phyloP scores from a whole-genome alignment of 2,329 filamentous ascomycete species.

The Xylariaceae sp. region DNA sequence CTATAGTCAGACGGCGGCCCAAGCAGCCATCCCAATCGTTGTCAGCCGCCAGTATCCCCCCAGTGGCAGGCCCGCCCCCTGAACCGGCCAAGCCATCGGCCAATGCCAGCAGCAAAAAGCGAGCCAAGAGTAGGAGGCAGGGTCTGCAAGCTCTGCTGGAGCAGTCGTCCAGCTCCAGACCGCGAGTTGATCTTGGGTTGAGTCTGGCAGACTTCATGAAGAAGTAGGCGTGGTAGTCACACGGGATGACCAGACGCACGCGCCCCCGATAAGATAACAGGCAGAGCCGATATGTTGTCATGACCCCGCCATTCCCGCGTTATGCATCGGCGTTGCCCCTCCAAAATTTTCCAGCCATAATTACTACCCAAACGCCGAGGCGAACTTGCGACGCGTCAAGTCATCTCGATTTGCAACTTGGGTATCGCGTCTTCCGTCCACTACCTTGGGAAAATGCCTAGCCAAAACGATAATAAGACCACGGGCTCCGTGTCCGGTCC shows the following conservation, averaged over 20 bases:
- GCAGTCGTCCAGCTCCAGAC: slow-evolving; percentile 32
- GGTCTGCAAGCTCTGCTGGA: slow-evolving; percentile 59
- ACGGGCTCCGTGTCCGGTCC: slow-evolving; percentile 24
- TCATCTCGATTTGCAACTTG: too few relatives aligned
- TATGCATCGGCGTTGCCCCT: slow-evolving; percentile 27
- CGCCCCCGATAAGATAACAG: slow-evolving; percentile 1
- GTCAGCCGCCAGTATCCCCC: background rate
- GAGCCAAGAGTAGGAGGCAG: slow-evolving; percentile 57
- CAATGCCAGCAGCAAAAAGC: slow-evolving; percentile 56
- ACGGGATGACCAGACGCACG: background rate
- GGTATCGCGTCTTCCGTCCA: slow-evolving; percentile 3
- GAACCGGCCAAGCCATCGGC: slow-evolving; percentile 28
- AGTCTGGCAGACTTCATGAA: slow-evolving; percentile 51
- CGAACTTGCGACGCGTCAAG: background rate
- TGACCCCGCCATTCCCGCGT: slow-evolving; percentile 29
- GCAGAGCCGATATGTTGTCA: slow-evolving; percentile 20
- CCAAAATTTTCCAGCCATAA: slow-evolving; percentile 24
- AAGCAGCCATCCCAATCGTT: slow-evolving; percentile 10
- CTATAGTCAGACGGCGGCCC: slow-evolving; percentile 13
- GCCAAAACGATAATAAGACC: slow-evolving; percentile 24
- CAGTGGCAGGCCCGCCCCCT: slow-evolving; percentile 13
- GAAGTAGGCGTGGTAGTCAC: slow-evolving; percentile 22
- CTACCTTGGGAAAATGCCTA: slow-evolving; percentile 34
- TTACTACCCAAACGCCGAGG: slow-evolving; percentile 1
- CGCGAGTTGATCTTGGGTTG: slow-evolving; percentile 31